Base-by-base conservation (phyloP, 164 flowering plant genomes). In the Berberis vulgaris region DNA sequence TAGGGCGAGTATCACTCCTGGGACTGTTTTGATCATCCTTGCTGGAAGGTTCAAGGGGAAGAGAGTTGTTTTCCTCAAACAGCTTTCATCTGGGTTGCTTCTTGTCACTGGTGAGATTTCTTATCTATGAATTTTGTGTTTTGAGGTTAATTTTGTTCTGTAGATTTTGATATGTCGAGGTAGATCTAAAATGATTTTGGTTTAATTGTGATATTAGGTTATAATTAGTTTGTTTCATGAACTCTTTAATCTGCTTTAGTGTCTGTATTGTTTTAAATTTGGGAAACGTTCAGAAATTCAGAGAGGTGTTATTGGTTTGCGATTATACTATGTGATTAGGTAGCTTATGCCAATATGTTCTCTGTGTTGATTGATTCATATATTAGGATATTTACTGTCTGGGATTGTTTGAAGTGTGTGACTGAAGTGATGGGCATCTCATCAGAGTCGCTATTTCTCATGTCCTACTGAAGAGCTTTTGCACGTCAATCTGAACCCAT, bases 1-100 rank as follows among this genome's bases (percentile, higher is more conserved):
- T 41, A 86, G 91, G 75, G 79, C 84, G 11, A 82, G 84, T 60
- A 83, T 86, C 5, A 80, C 92, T 2, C 89, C 87, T 1, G 89
- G 89, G 1, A 85, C 93, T 1, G 88, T 83, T 55, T 65, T 87
- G 76, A 83, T 87, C n/a, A 67, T 85, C 1, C 76, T 87, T 6
- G 83, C 91, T 13, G 91, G 96, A 43, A 81, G 89, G 72, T 86
- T 88, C 52, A 86, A 73, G 85, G 96, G 96, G n/a, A 88, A 84
- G 74, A 78, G 91, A 69, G 95, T 84, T 72, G 91, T 88, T n/a
- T 88, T 88, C 55, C 73, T 88, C 65, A 86, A 86, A 65, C 91
- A 84, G 61, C 86, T 88, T 47, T 26, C 85, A 5, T 88, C 96
- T 73, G 92, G 91, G 5, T 71, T 88, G 77, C 87, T 88, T 55